Evolutionary conservation across 495 filamentous ascomycete genomes (phyloP).

Genomic region (Neurospora sp.): DNA sequence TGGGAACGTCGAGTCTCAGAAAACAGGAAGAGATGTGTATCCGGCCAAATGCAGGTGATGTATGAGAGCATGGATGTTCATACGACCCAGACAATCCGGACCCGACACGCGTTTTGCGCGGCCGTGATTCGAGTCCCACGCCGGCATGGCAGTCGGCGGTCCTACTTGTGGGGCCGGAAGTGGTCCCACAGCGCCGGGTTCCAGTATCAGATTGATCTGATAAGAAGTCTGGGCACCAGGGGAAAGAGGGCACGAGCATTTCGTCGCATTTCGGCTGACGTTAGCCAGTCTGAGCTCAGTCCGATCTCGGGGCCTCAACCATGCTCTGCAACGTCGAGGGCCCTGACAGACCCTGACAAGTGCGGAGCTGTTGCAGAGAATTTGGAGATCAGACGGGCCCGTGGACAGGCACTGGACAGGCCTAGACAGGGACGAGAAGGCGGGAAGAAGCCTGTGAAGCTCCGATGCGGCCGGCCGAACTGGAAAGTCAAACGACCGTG

Average conservation of each 20-base stretch:
- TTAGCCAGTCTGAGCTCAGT: neutral
- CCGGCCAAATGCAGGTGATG: no score
- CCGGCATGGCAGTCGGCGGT: neutral
- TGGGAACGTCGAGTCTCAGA: no score
- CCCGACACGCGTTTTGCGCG: neutral
- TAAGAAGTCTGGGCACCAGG: neutral
- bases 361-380: neutral
- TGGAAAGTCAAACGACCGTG: neutral
- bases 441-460: neutral
- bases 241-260: neutral
- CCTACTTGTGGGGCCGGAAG: neutral
- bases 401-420: neutral
- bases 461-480: neutral
- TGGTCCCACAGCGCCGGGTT: neutral
- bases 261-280: neutral
- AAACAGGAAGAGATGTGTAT: no score
- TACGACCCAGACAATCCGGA: neutral
- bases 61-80: neutral
- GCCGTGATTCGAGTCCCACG: no score
- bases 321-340: neutral
- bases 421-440: neutral
- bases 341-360: neutral
- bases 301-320: neutral
- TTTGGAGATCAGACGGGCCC: neutral
- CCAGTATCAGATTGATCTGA: neutral